Evolutionary conservation across 2,329 filamentous ascomycete genomes (phyloP).

Genomic region (Rhexocercosporidium sp.): DNA sequence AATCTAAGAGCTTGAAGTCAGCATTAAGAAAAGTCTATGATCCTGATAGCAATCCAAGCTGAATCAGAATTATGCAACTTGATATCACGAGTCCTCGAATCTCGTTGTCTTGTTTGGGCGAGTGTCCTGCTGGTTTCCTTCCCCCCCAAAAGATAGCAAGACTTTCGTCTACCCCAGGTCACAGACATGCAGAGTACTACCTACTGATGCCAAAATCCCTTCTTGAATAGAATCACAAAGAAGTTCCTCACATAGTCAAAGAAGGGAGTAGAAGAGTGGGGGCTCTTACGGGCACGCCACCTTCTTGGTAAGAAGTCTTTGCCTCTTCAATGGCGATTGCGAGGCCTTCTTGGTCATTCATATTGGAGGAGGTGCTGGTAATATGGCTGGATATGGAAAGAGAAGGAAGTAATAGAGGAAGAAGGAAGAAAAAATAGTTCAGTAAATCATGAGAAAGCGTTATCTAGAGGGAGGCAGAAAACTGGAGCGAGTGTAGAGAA

Average conservation of each 20-base stretch:
- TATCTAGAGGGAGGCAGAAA: not conserved
- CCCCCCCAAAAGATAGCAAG: too few species aligned
- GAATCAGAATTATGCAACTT: not conserved
- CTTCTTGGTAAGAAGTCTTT: conserved; percentile 50
- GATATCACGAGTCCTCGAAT: not conserved
- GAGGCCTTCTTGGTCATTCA: conserved; percentile 50
- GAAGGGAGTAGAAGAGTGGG: conserved; percentile 5
- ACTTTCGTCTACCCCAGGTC: too few species aligned
- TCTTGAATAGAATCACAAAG: not conserved
- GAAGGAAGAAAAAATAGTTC: not conserved
- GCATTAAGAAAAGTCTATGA: not conserved
- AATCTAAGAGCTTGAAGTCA: conserved; percentile 45
- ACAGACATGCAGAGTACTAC: not conserved
- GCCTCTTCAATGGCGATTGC: conserved; percentile 55
- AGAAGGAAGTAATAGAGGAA: not conserved
- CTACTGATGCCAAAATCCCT: not conserved
- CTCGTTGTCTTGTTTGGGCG: not conserved
- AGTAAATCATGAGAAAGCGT: not conserved
- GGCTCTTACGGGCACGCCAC: conserved; percentile 52
- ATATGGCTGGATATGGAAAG: not conserved
- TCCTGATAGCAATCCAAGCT: not conserved
- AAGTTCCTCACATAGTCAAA: not conserved
- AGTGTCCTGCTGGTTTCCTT: not conserved
- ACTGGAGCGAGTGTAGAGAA: not conserved
- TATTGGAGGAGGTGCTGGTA: conserved; percentile 26